Conservation (phyloP, 1,139 yeast genomes). For the Lodderomyces beijingensis region DNA sequence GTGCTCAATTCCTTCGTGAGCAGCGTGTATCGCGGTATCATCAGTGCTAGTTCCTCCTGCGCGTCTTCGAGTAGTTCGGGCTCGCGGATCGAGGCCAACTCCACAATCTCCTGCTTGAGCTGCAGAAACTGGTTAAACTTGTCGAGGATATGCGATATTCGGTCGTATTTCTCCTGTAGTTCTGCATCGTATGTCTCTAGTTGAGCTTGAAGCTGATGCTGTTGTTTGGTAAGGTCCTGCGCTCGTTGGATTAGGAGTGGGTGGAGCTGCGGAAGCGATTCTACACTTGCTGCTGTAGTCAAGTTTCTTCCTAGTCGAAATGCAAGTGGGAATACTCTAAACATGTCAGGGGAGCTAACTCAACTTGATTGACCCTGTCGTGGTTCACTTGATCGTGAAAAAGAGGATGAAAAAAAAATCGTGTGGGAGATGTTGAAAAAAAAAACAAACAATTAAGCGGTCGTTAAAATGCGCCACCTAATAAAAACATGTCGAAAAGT, state of each 20-base stretch:
- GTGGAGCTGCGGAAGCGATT: constrained; percentile 29
- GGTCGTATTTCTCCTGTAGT: constrained; percentile 12
- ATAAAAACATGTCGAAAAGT: too few species aligned
- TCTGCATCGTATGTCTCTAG: constrained; percentile 12
- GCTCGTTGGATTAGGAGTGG: constrained; percentile 67
- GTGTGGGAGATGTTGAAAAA: too few species aligned
- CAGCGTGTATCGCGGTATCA: constrained; percentile 32
- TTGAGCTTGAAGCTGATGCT: constrained; percentile 41
- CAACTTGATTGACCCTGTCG: too few species aligned
- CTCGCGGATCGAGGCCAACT: constrained; percentile 35
- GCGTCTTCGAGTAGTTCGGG: constrained; percentile 16
- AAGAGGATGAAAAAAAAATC: too few species aligned
- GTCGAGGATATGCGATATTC: constrained; percentile 35
- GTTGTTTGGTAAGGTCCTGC: constrained; percentile 46
- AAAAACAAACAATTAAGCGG: too few species aligned
- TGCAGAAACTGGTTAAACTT: constrained; percentile 31
- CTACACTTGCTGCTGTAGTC: background rate
- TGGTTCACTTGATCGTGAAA: too few species aligned
- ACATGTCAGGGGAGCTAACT: too few species aligned
- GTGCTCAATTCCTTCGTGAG: constrained; percentile 46
- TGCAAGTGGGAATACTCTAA: too few species aligned
- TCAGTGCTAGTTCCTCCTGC: constrained; percentile 25
- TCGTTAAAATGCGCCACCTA: too few species aligned
- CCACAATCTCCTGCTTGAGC: constrained; percentile 37
- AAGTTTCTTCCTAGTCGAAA: too few species aligned